Base-by-base conservation (phyloP, 805 yeast genomes). In the Metschnikowia lunata region DNA sequence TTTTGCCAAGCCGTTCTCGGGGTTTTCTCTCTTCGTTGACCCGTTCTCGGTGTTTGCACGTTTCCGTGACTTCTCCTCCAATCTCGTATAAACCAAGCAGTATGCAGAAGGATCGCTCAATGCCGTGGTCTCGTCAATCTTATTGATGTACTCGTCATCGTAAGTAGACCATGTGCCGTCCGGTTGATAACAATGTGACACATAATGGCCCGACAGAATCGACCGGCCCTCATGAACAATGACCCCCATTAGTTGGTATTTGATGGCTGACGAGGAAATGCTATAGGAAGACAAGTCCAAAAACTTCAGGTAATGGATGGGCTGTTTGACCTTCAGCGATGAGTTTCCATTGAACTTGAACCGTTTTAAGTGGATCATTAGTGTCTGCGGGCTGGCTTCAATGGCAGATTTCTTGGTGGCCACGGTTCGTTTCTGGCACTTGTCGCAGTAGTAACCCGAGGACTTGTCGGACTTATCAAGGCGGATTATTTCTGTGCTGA, bases 211-310 rank as follows among this genome's bases (percentile, higher is more conserved):
- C 3, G 93, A 82, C 36, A 89, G 82, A 11, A 90, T 82, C 1
- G 96, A 85, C 50, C 98, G 74, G 34, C 99, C 99, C 57, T 88
- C 96, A 60, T 93, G 99, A 5, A 89, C 91, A 48, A 91, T 86
- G 13, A 91, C 96, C 18, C 90, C 80, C 13, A 80, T 73, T 51
- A 93, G 74, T 60, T 82, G 84, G 65, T 93, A 93, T 43, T 54
- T 57, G 36, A 43, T 26, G 26, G 40, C 13, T 9, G 26, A 27
- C 12, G 53, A 48, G 12, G 39, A 46, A 7, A 59, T 49, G 41
- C 67, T 55, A 62, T 75, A 91, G 45, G 78, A 75, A 1, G 88
- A 70, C 49, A 91, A 64, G 58, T 90, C 93, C 45, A 93, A 69
- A 43, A 75, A 78, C 59, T 85, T 78, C 30, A 95, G 89, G 63